Base-by-base conservation (phyloP, 805 yeast genomes). In the Yamadazyma nakazawae region DNA sequence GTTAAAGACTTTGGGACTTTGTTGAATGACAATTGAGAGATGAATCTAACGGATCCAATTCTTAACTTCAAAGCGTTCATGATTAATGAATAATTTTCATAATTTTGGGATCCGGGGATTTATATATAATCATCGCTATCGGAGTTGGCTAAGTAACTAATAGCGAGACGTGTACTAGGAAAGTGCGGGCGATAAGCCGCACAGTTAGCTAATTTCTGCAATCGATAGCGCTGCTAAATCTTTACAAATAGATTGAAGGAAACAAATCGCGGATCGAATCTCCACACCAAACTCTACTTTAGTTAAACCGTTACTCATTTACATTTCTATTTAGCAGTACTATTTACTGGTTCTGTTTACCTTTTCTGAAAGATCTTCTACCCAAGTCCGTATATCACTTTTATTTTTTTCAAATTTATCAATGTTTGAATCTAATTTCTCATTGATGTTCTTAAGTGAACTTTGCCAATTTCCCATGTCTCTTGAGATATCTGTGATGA, bases 1-100 rank as follows among this genome's bases (percentile, higher is more conserved):
- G 64, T 68, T 43, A 84, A 72, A 39, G 72, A 71, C n/a, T 74
- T 70, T 17, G 91, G 90, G 2, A 80, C 69, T 46, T 75, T 74
- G 44, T 78, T 68, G 50, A 64, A 71, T 7, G 85, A 75, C 24
- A 85, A 65, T 58, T 84, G 89, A 34, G 74, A 62, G 24, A 57
- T 67, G 16, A 30, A 37, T 49, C 62, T 40, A n/a, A 35, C 34
- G 4, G 42, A 18, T 30, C 35, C 34, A 34, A 14, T 7, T 30
- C 39, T 36, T 5, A 37, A 17, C 17, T 40, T 40, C 28, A 40
- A 31, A 26, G 34, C 34, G 35, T 42, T 42, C 45, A 42, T 42
- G 37, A n/a, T 34, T 14, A 34, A n/a, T 28, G 32, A 17, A 34
- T 38, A 26, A 37, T 26, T 25, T 26, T 38, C 40, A 9, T 17